Conservation (phyloP, 1,284 basidiomycete species). For the Puccinia triticina region DNA sequence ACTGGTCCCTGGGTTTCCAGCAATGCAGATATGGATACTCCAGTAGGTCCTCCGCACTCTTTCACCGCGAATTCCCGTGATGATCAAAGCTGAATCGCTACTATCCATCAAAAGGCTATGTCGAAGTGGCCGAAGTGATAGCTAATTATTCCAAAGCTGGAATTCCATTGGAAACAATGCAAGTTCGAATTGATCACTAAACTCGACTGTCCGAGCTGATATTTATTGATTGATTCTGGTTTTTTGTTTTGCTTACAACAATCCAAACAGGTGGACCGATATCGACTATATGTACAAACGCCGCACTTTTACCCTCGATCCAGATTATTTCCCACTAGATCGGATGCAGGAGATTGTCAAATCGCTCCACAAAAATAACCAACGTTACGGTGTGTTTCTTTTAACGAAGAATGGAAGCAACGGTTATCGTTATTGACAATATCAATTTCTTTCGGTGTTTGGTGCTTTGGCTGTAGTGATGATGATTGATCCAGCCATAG, state of each 20-base stretch:
- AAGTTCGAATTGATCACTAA: not conserved
- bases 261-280: constrained; percentile 54
- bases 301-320: constrained; percentile 71
- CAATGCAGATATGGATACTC: constrained; percentile 66
- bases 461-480: constrained; percentile 64
- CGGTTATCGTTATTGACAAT: not conserved
- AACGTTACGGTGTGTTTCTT: constrained; percentile 62
- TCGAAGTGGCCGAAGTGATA: constrained; percentile 57
- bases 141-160: constrained; percentile 57
- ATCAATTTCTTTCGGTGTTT: not conserved
- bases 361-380: constrained; percentile 67
- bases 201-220: not conserved
- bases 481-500: constrained; percentile 76
- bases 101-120: constrained; percentile 52
- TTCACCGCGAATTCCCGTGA: not conserved
- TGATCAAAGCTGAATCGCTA: not conserved
- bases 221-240: not conserved
- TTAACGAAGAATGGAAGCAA: not conserved
- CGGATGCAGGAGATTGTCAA: constrained; percentile 70
- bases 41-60: not conserved
- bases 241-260: not conserved
- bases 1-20: constrained; percentile 73
- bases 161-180: constrained; percentile 52
- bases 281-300: constrained; percentile 72
- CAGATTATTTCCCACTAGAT: constrained; percentile 69